These are phyloP conservation scores for Acer yangbiense DNA, from an alignment of 345 rosid species.

Conservation along the genomic window DNA sequence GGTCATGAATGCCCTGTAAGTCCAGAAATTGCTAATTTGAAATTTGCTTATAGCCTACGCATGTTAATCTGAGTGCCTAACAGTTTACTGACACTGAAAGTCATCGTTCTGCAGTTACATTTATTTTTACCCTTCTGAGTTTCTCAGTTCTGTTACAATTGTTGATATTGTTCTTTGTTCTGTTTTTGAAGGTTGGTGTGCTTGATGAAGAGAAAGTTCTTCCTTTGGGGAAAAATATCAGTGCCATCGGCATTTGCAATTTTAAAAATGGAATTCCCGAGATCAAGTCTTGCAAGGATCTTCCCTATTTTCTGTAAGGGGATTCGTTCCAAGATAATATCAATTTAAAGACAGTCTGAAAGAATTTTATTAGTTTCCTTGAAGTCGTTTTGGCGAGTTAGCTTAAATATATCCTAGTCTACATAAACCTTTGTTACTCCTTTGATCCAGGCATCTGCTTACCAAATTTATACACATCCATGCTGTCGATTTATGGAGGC, in stretches of 20 bases:
- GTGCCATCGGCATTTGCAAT: constrained; percentile 66
- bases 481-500: too few species aligned
- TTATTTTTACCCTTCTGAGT: background rate
- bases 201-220: constrained; percentile 94
- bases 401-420: background rate
- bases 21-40: constrained; percentile 12
- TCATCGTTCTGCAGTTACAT: constrained; percentile 1
- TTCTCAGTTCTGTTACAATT: background rate
- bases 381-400: background rate
- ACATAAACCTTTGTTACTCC: background rate
- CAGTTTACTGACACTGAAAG: background rate
- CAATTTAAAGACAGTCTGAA: background rate
- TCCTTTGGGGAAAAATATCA: constrained; percentile 69
- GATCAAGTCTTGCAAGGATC: constrained; percentile 79
- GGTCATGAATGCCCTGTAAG: constrained; percentile 78
- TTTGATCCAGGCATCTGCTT: background rate
- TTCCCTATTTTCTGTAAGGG: constrained; percentile 91
- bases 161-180: constrained; percentile 10
- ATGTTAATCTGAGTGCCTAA: background rate
- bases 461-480: background rate
- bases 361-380: background rate
- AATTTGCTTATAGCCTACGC: background rate
- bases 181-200: constrained; percentile 66
- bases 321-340: constrained; percentile 2
- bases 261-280: constrained; percentile 67